These are phyloP conservation scores for Cutaneotrichosporon cutaneum DNA, from an alignment of 1,284 basidiomycete species.

Conservation along the genomic window DNA sequence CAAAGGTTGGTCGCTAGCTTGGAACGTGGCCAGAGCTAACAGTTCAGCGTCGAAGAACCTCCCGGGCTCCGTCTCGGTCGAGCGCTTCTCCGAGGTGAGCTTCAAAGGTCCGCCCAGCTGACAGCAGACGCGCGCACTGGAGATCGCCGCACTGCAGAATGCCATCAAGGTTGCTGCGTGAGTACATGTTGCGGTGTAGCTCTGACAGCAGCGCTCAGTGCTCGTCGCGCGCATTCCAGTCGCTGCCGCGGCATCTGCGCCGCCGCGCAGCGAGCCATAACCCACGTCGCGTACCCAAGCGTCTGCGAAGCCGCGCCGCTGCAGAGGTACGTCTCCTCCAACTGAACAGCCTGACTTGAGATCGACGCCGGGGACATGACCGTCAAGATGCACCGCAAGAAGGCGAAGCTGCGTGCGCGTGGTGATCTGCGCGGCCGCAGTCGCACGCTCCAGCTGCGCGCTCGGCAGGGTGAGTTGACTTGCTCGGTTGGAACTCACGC, in stretches of 20 bases:
- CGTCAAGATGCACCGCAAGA: conserved; percentile 54
- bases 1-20: conserved; percentile 27
- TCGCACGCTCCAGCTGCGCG: conserved; percentile 39
- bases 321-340: too few species aligned
- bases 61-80: conserved; percentile 75
- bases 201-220: conserved; percentile 54
- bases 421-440: conserved; percentile 36
- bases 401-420: conserved; percentile 38
- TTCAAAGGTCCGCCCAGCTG: background rate
- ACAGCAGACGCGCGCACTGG: conserved; percentile 72
- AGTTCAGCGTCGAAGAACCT: conserved; percentile 60
- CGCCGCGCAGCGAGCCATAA: conserved; percentile 90
- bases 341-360: too few species aligned
- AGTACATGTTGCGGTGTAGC: conserved; percentile 19
- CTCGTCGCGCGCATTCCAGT: conserved; percentile 82
- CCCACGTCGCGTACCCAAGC: conserved; percentile 77
- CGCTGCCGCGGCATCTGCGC: conserved; percentile 80
- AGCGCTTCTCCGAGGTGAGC: conserved; percentile 76
- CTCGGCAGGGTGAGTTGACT: conserved; percentile 34
- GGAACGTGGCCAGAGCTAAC: conserved; percentile 7
- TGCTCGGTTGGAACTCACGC: background rate
- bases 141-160: conserved; percentile 81
- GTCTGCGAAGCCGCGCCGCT: conserved; percentile 72
- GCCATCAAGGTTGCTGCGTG: conserved; percentile 77
- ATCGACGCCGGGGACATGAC: conserved; percentile 73